Evolutionary conservation across 1,284 basidiomycete species (phyloP), one percentile per base, ranked within the genome.

Genomic region (Vanrija sp.): DNA sequence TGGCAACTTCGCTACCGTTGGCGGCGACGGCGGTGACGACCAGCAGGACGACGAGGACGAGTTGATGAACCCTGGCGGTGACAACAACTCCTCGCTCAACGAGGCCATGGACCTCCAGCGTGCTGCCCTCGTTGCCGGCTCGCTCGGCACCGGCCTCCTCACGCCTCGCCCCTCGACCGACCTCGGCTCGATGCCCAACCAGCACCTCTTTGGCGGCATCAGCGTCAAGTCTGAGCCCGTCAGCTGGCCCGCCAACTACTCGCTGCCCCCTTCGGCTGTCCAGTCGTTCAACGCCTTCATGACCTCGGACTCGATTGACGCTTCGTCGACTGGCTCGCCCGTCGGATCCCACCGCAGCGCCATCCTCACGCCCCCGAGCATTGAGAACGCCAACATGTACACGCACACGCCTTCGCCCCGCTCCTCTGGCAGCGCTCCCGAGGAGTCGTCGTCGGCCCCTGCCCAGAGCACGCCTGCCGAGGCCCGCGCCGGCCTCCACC

Each of bases 1-100:
- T 59, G 75, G 75, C 49, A 64, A 54, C 19, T 77, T 76, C 54
- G 60, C 66, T 31, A 62, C 58, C 20, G 64, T 73, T 39, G 59
- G 53, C 44, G 56, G 55, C n/a, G 60, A 51, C 31, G 70, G 57
- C 47, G 69, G 62, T 23, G 72, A 66, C 27, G 65, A 62, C 15
- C 63, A 66, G 36, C 68, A 65, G 22, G 65, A 69, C 4, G 67
- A 69, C 35, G 64, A 63, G 25, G 64, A 60, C 12, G 65, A 71
- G 22, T 12, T 31, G 56, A 54, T 47, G 61, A 60, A 47, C 36
- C 39, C 47, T 24, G 31, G 31, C 12, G 31, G 31, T 31, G 31
- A 31, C 49, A 47, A 37, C 53, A 25, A 37, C 12, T 15, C 47
- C 54, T 31, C 25, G 45, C 45, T n/a, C n/a, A n/a, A n/a, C n/a